phyloP scores from a whole-genome alignment of 176 grass and related monocot genomes.

The Triticum monococcum region DNA sequence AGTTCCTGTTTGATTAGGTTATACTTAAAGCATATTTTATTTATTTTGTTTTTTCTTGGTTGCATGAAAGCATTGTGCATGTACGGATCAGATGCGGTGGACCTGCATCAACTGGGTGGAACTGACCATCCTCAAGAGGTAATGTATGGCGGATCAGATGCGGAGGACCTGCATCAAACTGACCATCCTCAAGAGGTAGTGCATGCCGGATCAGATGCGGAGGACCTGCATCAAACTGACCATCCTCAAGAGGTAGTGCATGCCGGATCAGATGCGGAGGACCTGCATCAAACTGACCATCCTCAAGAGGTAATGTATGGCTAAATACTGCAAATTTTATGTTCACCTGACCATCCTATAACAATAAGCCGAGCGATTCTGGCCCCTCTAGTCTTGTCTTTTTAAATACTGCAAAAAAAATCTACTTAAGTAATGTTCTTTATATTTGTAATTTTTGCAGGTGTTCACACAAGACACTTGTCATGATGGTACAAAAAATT shows the following conservation, averaged over 20 bases:
- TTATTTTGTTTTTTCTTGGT: constrained; percentile 18
- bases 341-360: not conserved
- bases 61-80: not conserved
- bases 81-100: constrained; percentile 18
- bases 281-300: not conserved
- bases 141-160: constrained; percentile 5
- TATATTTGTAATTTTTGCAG: constrained; percentile 36
- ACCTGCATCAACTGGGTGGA: constrained; percentile 2
- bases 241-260: constrained; percentile 34
- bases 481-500: constrained; percentile 19
- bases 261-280: not conserved
- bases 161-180: constrained; percentile 17
- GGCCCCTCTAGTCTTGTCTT: not conserved
- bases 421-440: not conserved
- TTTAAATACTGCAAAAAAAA: not conserved
- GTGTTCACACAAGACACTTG: constrained; percentile 24
- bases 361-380: not conserved
- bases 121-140: constrained; percentile 36
- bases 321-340: not conserved
- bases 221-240: not conserved
- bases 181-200: not conserved
- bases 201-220: no score
- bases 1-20: constrained; percentile 8
- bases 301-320: constrained; percentile 34
- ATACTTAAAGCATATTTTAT: not conserved